A percentile compares a stretch with the other conserved stretches of the same genome.
These are phyloP conservation scores for Ascoidea rubescens DNA, from an alignment of 805 yeast genomes.

Conservation along the genomic window DNA sequence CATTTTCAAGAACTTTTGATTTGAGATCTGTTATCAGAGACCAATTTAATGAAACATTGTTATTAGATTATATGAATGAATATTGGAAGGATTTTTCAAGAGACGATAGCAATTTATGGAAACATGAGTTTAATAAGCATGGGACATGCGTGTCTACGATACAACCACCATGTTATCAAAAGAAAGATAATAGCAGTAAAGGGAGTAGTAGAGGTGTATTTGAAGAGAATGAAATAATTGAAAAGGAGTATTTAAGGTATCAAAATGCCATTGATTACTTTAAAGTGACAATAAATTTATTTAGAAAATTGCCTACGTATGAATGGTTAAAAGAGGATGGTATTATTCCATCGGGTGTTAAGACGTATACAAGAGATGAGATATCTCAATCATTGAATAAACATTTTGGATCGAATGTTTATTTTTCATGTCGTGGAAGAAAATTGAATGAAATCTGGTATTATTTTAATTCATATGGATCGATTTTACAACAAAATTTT, in stretches of 20 bases:
- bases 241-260: conserved; percentile 11
- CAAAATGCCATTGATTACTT: conserved; percentile 18
- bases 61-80: conserved; percentile 40
- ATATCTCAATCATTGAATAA: conserved; percentile 37
- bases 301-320: conserved; percentile 49
- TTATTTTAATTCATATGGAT: conserved; percentile 62
- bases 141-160: conserved; percentile 85
- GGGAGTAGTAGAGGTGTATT: conserved; percentile 7
- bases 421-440: conserved; percentile 38
- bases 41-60: conserved; percentile 30
- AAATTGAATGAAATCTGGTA: conserved; percentile 52
- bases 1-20: conserved; percentile 15
- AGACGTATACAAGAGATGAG: conserved; percentile 42
- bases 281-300: conserved; percentile 42
- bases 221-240: not conserved
- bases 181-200: conserved; percentile 16
- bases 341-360: conserved; percentile 47
- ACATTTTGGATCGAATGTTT: conserved; percentile 42
- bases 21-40: not conserved
- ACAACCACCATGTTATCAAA: conserved; percentile 50
- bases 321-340: conserved; percentile 54
- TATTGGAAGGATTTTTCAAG: conserved; percentile 70
- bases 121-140: conserved; percentile 87
- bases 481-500: conserved; percentile 53
- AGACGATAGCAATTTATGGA: conserved; percentile 62